Conservation (phyloP, 345 rosid genomes). For the Eucalyptus urophylla region DNA sequence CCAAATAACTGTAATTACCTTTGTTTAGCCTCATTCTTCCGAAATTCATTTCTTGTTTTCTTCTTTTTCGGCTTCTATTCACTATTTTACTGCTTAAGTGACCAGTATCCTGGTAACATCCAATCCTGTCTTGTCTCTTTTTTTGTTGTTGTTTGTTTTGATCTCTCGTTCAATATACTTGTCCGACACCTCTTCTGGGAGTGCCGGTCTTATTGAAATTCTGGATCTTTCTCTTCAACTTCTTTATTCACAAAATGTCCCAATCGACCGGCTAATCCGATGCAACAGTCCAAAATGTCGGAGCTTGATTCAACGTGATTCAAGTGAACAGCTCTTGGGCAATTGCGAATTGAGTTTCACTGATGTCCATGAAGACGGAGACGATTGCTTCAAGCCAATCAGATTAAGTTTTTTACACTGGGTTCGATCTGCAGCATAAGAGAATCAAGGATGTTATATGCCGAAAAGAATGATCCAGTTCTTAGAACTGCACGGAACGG, state of each 20-base stretch:
- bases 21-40: neutral
- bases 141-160: neutral
- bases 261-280: neutral
- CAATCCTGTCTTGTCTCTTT: neutral
- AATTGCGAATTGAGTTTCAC: neutral
- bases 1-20: neutral
- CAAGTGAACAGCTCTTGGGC: neutral
- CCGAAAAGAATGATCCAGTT: neutral
- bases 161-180: neutral
- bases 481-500: neutral
- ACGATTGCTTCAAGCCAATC: neutral
- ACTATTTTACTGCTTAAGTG: neutral
- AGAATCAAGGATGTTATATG: neutral
- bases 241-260: neutral
- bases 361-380: neutral
- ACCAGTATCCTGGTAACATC: neutral
- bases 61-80: neutral
- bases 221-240: neutral
- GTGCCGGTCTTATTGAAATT: neutral
- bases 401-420: neutral
- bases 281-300: neutral
- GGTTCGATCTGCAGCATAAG: neutral
- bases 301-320: neutral
- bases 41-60: neutral
- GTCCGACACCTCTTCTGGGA: neutral